phyloP scores from a whole-genome alignment of 2,329 filamentous ascomycete species.

The Mollisia scopiformis region DNA sequence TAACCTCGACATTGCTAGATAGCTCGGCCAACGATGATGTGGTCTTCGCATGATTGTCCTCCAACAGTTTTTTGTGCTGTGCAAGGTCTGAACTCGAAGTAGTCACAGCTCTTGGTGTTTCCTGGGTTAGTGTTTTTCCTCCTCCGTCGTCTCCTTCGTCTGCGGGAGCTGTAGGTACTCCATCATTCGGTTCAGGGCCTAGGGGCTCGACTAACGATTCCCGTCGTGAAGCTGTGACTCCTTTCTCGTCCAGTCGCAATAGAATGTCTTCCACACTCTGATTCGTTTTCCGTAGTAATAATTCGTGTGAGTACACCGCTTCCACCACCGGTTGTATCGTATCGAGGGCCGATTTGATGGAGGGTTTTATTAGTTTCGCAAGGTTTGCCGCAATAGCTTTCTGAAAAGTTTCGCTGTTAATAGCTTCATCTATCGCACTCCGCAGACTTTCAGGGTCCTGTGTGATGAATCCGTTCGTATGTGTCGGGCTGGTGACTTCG shows the following conservation, averaged over 20 bases:
- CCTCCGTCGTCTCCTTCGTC: conserved; percentile 3
- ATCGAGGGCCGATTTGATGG: conserved; percentile 36
- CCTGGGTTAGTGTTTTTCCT: not conserved
- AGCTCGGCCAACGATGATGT: conserved; percentile 29
- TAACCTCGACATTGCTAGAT: conserved; percentile 28
- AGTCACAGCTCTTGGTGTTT: not conserved
- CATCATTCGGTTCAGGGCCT: conserved; percentile 2
- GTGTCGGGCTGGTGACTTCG: conserved; percentile 16
- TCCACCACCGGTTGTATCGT: conserved; percentile 38
- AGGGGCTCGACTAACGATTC: conserved; percentile 12
- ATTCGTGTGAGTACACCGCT: conserved; percentile 36
- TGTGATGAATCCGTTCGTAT: conserved; percentile 17
- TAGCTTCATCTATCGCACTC: conserved; percentile 32
- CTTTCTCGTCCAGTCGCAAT: conserved; percentile 26
- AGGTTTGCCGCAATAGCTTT: conserved; percentile 35
- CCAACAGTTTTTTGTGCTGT: conserved; percentile 26
- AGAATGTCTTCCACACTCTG: conserved; percentile 35
- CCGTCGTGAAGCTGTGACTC: conserved; percentile 14
- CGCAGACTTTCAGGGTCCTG: conserved; percentile 33
- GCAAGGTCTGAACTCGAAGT: conserved; percentile 3
- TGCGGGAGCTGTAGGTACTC: not conserved
- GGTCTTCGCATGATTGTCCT: conserved; percentile 27
- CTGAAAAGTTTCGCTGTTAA: conserved; percentile 35
- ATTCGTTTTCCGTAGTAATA: conserved; percentile 36
- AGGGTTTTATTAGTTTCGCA: conserved; percentile 34